Evolutionary conservation across 495 filamentous ascomycete genomes (phyloP).

Genomic region (Trichoderma gamsii): DNA sequence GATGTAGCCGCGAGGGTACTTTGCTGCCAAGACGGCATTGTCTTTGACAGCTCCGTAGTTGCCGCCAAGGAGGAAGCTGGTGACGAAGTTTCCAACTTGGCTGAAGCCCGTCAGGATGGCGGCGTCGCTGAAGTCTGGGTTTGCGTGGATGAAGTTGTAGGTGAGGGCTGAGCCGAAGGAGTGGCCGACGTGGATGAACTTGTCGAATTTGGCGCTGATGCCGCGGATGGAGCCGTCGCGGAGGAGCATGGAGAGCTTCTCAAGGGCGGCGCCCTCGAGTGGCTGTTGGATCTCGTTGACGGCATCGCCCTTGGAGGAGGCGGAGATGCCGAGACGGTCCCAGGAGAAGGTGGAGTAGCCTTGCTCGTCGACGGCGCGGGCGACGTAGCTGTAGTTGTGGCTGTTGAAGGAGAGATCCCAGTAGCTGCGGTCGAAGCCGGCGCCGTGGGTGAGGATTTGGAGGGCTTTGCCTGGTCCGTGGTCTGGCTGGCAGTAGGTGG

Average conservation of each 20-base stretch:
- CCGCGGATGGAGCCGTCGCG: conserved; percentile 37
- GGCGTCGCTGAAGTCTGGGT: conserved; percentile 50
- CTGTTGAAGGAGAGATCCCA: conserved; percentile 46
- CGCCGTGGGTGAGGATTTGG: conserved; percentile 57
- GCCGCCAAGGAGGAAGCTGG: conserved; percentile 34
- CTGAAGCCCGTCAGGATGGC: conserved; percentile 55
- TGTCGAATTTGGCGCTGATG: conserved; percentile 32
- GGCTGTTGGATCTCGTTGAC: conserved; percentile 47
- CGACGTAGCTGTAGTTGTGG: conserved; percentile 52
- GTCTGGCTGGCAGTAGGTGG: conserved; percentile 42
- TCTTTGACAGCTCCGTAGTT: conserved; percentile 46
- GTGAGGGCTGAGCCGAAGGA: conserved; percentile 44
- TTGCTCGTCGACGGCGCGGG: conserved; percentile 45
- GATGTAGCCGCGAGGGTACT: conserved; percentile 29
- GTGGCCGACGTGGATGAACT: conserved; percentile 52
- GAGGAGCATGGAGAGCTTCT: conserved; percentile 41
- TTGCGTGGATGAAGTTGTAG: conserved; percentile 38
- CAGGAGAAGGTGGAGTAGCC: conserved; percentile 50
- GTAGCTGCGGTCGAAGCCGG: conserved; percentile 57
- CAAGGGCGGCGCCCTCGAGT: conserved; percentile 47
- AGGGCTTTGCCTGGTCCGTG: conserved; percentile 33
- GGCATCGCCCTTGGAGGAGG: conserved; percentile 47
- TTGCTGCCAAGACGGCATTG: conserved; percentile 32
- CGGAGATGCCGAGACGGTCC: conserved; percentile 54
- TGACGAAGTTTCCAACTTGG: conserved; percentile 30